Percentiles rank a stretch among this genome's conserved stretches.
Evolutionary conservation across 495 filamentous ascomycete species (phyloP).

Genomic region (Aspergillus mulundensis): DNA sequence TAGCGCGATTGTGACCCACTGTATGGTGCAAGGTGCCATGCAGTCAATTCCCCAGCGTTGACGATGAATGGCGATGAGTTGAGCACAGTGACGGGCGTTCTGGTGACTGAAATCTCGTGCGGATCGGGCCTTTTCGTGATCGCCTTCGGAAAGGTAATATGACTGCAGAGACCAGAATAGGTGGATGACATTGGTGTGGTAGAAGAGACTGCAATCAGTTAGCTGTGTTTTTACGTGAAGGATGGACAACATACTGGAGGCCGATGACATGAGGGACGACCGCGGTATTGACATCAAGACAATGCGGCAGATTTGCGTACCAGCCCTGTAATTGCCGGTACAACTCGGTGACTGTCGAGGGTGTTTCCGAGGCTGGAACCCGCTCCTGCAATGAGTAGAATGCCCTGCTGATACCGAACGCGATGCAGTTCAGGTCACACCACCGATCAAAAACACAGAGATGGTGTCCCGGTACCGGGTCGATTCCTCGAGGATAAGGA

Average conservation of each 20-base stretch:
- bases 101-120: not conserved
- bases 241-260: slow-evolving; percentile 26
- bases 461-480: slow-evolving; percentile 23
- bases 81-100: slow-evolving; percentile 20
- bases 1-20: slow-evolving; percentile 29
- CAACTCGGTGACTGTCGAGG: slow-evolving; percentile 14
- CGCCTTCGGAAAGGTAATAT: not conserved
- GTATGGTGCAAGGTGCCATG: slow-evolving; percentile 25
- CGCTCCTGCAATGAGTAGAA: slow-evolving; percentile 23
- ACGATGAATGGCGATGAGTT: slow-evolving; percentile 23
- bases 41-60: slow-evolving; percentile 28
- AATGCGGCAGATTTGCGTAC: slow-evolving; percentile 28
- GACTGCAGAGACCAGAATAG: slow-evolving; percentile 23
- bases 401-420: slow-evolving; percentile 22
- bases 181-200: slow-evolving; percentile 27
- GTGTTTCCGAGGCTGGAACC: slow-evolving; percentile 16
- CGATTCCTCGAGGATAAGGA: slow-evolving; percentile 24
- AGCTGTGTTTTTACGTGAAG: not conserved
- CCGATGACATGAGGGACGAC: slow-evolving; percentile 28
- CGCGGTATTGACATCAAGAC: slow-evolving; percentile 16
- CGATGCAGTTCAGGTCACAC: slow-evolving; percentile 24
- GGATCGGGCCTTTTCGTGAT: not conserved
- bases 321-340: slow-evolving; percentile 27
- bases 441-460: slow-evolving; percentile 26
- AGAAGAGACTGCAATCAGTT: slow-evolving; percentile 19